Percentiles rank a stretch among this genome's conserved stretches.
Conservation (phyloP, 2,329 filamentous ascomycete genomes). For the Xylaria sp. region DNA sequence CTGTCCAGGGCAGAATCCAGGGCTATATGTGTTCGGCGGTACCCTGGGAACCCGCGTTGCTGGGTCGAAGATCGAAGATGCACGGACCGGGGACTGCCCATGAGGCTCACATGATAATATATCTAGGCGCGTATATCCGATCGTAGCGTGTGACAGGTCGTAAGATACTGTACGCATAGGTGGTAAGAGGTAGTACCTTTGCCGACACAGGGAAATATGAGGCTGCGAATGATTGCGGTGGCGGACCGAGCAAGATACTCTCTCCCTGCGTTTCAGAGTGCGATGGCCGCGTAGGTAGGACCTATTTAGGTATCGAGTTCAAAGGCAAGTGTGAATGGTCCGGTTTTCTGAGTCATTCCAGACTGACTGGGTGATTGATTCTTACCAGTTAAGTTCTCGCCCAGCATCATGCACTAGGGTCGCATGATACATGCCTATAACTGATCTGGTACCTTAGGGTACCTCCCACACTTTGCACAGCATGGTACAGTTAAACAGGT, state of each 20-base stretch:
- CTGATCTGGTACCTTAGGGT: too few species aligned
- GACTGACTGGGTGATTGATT: neutral
- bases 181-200: too few species aligned
- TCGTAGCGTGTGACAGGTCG: neutral
- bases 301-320: neutral
- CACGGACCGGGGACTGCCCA: constrained; percentile 20
- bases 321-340: constrained; percentile 12
- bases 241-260: neutral
- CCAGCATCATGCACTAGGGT: neutral
- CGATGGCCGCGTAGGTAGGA: neutral
- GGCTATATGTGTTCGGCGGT: neutral
- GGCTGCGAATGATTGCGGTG: neutral
- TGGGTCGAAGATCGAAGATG: constrained; percentile 36
- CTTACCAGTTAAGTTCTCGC: neutral
- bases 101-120: constrained; percentile 7
- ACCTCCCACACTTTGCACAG: too few species aligned
- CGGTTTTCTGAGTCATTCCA: constrained; percentile 26
- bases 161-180: neutral
- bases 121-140: constrained; percentile 5
- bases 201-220: neutral
- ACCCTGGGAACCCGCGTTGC: constrained; percentile 22
- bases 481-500: too few species aligned
- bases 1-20: too few species aligned
- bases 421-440: too few species aligned
- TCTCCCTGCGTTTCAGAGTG: neutral